Percentiles rank a stretch among this genome's conserved stretches.
Evolutionary conservation across 345 rosid genomes (phyloP).

Genomic region (Hibiscus tridactylites): DNA sequence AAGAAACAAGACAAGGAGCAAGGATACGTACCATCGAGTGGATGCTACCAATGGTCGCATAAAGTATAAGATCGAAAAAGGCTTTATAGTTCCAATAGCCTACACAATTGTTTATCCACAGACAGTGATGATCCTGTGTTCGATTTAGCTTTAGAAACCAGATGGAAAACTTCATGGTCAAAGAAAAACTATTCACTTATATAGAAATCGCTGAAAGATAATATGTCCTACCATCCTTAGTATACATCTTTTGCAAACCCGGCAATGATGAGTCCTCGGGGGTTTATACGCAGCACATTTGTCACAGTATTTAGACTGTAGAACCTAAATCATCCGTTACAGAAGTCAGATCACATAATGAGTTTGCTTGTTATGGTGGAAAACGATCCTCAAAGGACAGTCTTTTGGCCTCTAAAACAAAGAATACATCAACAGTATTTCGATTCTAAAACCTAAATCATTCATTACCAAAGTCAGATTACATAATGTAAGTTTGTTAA

Average conservation of each 20-base stretch:
- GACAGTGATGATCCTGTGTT: conserved; percentile 85
- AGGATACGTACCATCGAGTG: conserved; percentile 51
- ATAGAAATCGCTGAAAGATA: not conserved
- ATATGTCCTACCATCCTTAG: conserved; percentile 68
- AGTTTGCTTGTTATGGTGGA: not conserved
- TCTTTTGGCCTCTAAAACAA: not conserved
- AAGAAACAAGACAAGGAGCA: not conserved
- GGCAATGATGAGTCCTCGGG: conserved; percentile 87
- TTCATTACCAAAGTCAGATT: not conserved
- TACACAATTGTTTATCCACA: conserved; percentile 90
- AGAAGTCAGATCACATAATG: not conserved
- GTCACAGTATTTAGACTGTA: conserved; percentile 57
- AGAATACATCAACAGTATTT: conserved; percentile 42
- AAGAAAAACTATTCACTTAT: not conserved
- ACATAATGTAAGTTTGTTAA: too few species aligned
- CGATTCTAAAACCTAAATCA: conserved; percentile 38
- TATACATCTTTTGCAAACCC: conserved; percentile 83
- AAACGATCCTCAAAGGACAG: not conserved
- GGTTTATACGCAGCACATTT: conserved; percentile 75
- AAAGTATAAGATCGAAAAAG: conserved; percentile 56
- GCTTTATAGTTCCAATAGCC: conserved; percentile 88
- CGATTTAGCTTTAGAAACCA: conserved; percentile 14
- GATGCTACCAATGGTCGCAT: conserved; percentile 53
- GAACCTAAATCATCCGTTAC: conserved; percentile 30
- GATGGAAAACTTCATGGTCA: not conserved